These are phyloP conservation scores for Glycine tomentella DNA, from an alignment of 306 rosid species.

Conservation along the genomic window DNA sequence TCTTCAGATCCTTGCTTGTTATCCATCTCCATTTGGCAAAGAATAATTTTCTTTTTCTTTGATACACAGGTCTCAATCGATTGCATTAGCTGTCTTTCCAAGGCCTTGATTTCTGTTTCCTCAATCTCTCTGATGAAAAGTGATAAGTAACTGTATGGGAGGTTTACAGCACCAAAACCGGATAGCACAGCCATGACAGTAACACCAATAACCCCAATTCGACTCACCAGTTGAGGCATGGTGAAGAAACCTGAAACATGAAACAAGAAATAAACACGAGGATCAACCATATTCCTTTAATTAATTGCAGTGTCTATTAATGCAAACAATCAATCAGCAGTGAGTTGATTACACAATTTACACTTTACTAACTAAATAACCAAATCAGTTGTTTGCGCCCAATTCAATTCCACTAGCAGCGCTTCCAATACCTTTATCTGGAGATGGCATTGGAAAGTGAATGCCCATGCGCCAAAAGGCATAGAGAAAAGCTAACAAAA, in stretches of 20 bases:
- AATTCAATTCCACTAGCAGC: neutral
- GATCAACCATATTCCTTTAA: neutral
- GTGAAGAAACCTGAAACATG: constrained; percentile 69
- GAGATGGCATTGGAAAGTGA: constrained; percentile 97
- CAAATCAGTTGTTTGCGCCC: too few species aligned
- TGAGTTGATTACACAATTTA: too few species aligned
- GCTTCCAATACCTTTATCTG: constrained; percentile 59
- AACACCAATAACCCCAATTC: constrained; percentile 96
- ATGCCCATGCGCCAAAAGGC: constrained; percentile 97
- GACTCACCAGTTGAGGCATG: constrained; percentile 93
- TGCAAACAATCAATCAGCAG: too few species aligned
- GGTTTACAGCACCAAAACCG: constrained; percentile 96
- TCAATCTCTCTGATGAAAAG: constrained; percentile 97
- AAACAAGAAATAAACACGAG: neutral
- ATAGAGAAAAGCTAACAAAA: constrained; percentile 85
- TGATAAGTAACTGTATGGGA: constrained; percentile 90
- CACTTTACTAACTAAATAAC: too few species aligned
- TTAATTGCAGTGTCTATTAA: neutral
- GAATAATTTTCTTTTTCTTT: constrained; percentile 86
- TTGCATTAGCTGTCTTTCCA: constrained; percentile 89
- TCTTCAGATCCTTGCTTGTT: constrained; percentile 76
- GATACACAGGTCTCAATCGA: constrained; percentile 74
- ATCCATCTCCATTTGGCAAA: constrained; percentile 77
- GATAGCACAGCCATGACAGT: constrained; percentile 95
- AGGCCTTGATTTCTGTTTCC: constrained; percentile 74